phyloP scores from a whole-genome alignment of 495 filamentous ascomycete species.

The Neurospora tetraspora region DNA sequence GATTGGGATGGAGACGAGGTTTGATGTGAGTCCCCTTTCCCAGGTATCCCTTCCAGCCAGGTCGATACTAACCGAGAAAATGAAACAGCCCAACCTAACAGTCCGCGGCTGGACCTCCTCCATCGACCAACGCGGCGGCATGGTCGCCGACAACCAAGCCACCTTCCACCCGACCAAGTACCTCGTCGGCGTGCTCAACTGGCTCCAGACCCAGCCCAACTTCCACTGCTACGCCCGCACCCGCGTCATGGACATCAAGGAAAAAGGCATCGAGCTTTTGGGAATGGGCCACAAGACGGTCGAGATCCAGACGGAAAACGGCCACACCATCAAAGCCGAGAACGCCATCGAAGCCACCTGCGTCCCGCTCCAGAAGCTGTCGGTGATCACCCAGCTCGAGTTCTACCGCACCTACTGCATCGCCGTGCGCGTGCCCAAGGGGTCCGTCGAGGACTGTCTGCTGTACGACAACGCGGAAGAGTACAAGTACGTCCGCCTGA shows the following conservation, averaged over 20 bases:
- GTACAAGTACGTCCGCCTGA: constrained; percentile 46
- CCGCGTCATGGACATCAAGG: constrained; percentile 36
- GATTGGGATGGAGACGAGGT: constrained; percentile 34
- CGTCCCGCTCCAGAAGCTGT: constrained; percentile 46
- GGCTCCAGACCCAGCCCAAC: constrained; percentile 37
- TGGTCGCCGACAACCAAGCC: constrained; percentile 39
- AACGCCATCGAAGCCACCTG: constrained; percentile 45
- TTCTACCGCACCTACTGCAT: constrained; percentile 49
- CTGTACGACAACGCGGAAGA: constrained; percentile 45
- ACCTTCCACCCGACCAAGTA: constrained; percentile 52
- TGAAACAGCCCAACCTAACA: constrained; percentile 20
- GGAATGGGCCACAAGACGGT: constrained; percentile 30
- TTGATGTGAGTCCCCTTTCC: constrained; percentile 15
- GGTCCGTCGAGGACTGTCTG: constrained; percentile 40
- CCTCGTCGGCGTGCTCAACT: constrained; percentile 38
- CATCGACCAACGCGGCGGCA: constrained; percentile 39
- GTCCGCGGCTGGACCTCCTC: constrained; percentile 37
- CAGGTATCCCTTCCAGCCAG: background rate
- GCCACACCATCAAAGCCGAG: constrained; percentile 34
- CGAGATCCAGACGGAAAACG: constrained; percentile 25
- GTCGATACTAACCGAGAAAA: background rate
- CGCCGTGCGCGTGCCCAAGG: constrained; percentile 43
- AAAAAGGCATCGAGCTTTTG: constrained; percentile 31
- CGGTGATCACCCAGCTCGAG: constrained; percentile 38
- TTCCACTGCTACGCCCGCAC: constrained; percentile 46